Conservation (phyloP, 129 eudicot genomes). For the Pulicaria dysenterica region DNA sequence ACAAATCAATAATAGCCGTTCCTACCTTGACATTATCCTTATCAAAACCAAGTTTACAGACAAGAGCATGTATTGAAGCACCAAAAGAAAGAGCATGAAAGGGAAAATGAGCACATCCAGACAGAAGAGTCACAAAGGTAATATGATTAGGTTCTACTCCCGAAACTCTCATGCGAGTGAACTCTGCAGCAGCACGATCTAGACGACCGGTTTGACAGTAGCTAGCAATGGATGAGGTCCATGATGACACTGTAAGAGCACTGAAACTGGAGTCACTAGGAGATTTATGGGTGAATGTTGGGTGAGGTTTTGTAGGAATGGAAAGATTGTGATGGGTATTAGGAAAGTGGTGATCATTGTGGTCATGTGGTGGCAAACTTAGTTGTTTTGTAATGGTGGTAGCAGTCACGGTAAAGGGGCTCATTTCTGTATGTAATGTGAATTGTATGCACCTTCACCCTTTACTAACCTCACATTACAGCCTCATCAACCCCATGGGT, state of each 20-base stretch:
- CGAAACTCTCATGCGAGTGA: slow-evolving; percentile 59
- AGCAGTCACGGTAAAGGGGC: not conserved
- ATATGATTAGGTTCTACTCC: slow-evolving; percentile 66
- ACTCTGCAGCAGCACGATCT: slow-evolving; percentile 47
- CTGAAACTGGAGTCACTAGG: not conserved
- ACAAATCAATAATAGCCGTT: slow-evolving; percentile 64
- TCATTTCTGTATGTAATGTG: slow-evolving; percentile 16
- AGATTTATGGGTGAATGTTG: not conserved
- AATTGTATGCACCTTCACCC: not conserved
- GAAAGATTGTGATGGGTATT: not conserved
- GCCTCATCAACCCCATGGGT: no score
- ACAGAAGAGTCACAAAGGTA: slow-evolving; percentile 67
- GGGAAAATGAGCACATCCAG: slow-evolving; percentile 59
- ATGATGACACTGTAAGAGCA: slow-evolving; percentile 38
- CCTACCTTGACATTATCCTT: slow-evolving; percentile 60
- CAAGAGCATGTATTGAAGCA: slow-evolving; percentile 53
- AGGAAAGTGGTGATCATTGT: not conserved
- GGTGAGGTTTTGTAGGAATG: not conserved
- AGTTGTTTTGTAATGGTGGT: not conserved
- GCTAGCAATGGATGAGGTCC: slow-evolving; percentile 71
- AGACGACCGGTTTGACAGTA: slow-evolving; percentile 60
- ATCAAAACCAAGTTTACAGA: slow-evolving; percentile 54
- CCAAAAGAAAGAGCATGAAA: slow-evolving; percentile 42
- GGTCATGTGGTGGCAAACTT: slow-evolving; percentile 1
- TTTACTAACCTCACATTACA: no score